Base-by-base conservation (phyloP, 176 grass and related monocot genomes). In the Thalia dealbata region DNA sequence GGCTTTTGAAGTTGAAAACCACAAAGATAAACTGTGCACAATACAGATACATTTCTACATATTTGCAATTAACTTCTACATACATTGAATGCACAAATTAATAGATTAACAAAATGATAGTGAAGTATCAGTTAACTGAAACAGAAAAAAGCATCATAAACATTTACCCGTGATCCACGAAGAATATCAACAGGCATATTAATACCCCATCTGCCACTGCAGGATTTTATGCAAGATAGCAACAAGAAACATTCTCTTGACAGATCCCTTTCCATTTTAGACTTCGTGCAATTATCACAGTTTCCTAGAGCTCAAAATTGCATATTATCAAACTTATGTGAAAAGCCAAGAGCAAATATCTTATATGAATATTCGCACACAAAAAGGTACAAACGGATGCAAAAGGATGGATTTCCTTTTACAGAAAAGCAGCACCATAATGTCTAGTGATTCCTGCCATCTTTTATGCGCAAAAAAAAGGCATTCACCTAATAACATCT, bases 161-260 rank as follows among this genome's bases (percentile, higher is more conserved):
- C 83, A 50, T 50, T 9, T 92, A 97, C 93, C 50, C 73, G 76
- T 90, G 89, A 92, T 79, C 93, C 93, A 52, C 87, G 89, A 76
- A 97, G 93, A 88, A 97, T 73, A 71, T 92, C 93, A 61, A 92
- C 71, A 64, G 87, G 93, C 81, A 97, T 84, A 82, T 97, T 92
- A 71, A 90, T 83, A 65, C 93, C 93, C 81, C 89, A 97, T 42
- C 42, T 65, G 54, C 93, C 89, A 42, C 93, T 84, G 62, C 93
- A 97, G 56, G 82, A 97, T 77, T 82, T 92, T 75, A 97, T 84
- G 78, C 87, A 92, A 43, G 93, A 97, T 50, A 97, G 52, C 72
- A 97, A 80, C 71, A 97, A 86, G 76, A 90, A 90, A 3, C 81
- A 80, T 86, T 92, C 93, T 90, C 78, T 92, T 81, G 93, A 88